Evolutionary conservation across 1,139 yeast genomes (phyloP), one percentile per base, ranked within the genome.

Genomic region (Suhomyces bolitotheri): DNA sequence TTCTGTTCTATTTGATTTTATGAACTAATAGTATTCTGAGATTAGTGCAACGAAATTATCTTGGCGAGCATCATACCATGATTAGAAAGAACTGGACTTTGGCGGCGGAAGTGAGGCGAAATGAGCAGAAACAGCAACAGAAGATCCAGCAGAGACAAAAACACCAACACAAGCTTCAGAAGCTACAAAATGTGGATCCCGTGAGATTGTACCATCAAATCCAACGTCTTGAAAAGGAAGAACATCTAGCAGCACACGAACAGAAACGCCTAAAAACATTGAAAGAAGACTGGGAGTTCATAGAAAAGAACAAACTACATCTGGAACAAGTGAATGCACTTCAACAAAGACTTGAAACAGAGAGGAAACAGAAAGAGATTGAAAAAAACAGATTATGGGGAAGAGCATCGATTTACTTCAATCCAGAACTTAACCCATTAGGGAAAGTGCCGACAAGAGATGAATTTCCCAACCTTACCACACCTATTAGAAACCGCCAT

Each of bases 361-460:
- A 49, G 17, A 38, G 38, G 12, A 40, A 45, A 20, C 39, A 44
- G 19, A 47, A 47, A 22, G 42, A 44, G 16, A 50, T 50, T 22
- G 57, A 51, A n/a, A 43, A 43, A 12, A 49, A 46, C 3, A 64
- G 59, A 38, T 56, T 66, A 15, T 64, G 66, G 63, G 76, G 74
- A 1, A 50, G 41, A 36, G 48, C 63, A 27, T 68, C 74, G 3
- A 54, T 69, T 1, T 71, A 62, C 41, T 71, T 68, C 47, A 71
- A 71, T 43, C 73, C 75, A 4, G 76, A 71, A 42, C 49, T 71
- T 26, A 71, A 71, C 36, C 76, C 76, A 3, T 49, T 69, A 13
- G 76, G 76, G 0, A 67, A 66, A 38, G 68, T 67, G 0, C 76
- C 76, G 0, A 25, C 19, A 11, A 17, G 8, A 3, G 17, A 10